Conservation (phyloP, 345 rosid species). For the Arabidopsis suecica region DNA sequence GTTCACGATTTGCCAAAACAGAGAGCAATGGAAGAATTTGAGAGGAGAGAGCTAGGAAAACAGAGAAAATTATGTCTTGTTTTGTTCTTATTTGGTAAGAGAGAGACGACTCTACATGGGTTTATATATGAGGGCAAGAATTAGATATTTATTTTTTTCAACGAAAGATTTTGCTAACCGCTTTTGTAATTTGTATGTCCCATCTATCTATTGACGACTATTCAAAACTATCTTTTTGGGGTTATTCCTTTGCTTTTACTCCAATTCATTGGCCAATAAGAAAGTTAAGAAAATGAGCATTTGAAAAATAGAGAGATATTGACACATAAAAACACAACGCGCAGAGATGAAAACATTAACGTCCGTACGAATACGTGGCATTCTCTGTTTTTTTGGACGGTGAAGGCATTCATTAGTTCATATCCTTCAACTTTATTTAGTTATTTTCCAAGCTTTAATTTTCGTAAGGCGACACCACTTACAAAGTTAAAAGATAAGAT, state of each 20-base stretch:
- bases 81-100: background rate
- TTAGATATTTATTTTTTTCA: constrained; percentile 6
- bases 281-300: background rate
- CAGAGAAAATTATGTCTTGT: constrained; percentile 18
- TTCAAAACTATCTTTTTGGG: constrained; percentile 37
- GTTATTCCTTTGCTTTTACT: constrained; percentile 41
- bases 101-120: constrained; percentile 17
- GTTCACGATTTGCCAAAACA: background rate
- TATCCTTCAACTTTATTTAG: background rate
- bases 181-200: constrained; percentile 13
- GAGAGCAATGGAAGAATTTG: constrained; percentile 7
- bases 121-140: constrained; percentile 33
- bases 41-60: background rate
- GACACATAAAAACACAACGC: constrained; percentile 29
- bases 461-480: constrained; percentile 20
- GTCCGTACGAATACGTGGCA: constrained; percentile 48
- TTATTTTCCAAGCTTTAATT: constrained; percentile 4
- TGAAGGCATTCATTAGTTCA: constrained; percentile 27
- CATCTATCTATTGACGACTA: constrained; percentile 23
- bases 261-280: constrained; percentile 32
- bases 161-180: background rate
- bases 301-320: background rate
- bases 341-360: constrained; percentile 34
- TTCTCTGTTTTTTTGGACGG: constrained; percentile 42
- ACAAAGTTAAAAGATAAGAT: constrained; percentile 10